Percentiles rank a stretch among this genome's conserved stretches.
These are phyloP conservation scores for Ceratocystis lukuohia DNA, from an alignment of 2,329 filamentous ascomycete genomes.

Conservation along the genomic window DNA sequence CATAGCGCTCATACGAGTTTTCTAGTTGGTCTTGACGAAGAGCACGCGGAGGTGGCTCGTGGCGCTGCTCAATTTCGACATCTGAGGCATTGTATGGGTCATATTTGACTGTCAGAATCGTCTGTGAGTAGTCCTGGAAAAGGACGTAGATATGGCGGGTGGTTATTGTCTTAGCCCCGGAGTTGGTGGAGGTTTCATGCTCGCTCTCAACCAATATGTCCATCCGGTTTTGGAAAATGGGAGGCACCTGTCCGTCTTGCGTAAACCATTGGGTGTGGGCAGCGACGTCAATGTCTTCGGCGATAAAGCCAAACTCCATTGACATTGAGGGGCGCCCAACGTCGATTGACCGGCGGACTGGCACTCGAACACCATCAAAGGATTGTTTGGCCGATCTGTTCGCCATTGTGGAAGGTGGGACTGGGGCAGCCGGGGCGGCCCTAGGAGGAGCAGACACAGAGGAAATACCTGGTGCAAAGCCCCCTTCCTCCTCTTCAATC, in stretches of 20 bases:
- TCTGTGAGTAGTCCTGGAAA: slow-evolving; percentile 94
- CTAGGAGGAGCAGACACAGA: slow-evolving; percentile 12
- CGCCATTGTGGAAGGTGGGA: slow-evolving; percentile 21
- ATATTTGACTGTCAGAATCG: slow-evolving; percentile 67
- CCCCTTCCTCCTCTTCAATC: slow-evolving; percentile 35
- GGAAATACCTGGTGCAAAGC: slow-evolving; percentile 28
- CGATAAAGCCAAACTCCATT: slow-evolving; percentile 70
- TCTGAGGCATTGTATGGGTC: slow-evolving; percentile 61
- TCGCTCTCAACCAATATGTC: slow-evolving; percentile 76
- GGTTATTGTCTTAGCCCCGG: slow-evolving; percentile 55
- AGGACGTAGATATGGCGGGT: slow-evolving; percentile 77
- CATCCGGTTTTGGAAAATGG: slow-evolving; percentile 64
- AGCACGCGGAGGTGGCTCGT: slow-evolving; percentile 67
- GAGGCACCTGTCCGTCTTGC: slow-evolving; percentile 63
- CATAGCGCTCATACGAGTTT: slow-evolving; percentile 66
- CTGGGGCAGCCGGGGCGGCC: slow-evolving; percentile 25
- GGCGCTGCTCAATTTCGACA: slow-evolving; percentile 66
- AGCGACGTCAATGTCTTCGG: slow-evolving; percentile 71
- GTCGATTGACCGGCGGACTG: slow-evolving; percentile 54
- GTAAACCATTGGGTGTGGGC: slow-evolving; percentile 75
- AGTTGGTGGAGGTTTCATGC: slow-evolving; percentile 56
- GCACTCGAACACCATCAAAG: slow-evolving; percentile 44
- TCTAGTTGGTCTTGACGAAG: slow-evolving; percentile 91
- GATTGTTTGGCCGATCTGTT: slow-evolving; percentile 39
- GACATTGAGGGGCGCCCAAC: slow-evolving; percentile 53